phyloP scores from a whole-genome alignment of 306 rosid genomes.

The Prunus salicina region DNA sequence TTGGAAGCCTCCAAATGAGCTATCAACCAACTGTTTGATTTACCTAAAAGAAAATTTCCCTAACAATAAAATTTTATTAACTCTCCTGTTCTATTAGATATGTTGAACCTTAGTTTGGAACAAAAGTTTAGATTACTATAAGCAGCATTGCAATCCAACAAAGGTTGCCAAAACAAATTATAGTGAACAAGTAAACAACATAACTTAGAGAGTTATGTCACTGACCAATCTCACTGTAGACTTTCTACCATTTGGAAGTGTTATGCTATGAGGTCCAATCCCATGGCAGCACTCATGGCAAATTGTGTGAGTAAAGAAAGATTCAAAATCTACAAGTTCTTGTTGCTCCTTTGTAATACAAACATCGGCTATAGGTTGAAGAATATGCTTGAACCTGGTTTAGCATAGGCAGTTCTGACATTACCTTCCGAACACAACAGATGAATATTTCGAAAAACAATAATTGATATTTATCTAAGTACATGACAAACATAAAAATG shows the following conservation, averaged over 20 bases:
- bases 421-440: conserved; percentile 9
- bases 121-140: background rate
- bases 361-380: conserved; percentile 73
- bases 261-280: conserved; percentile 91
- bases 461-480: conserved; percentile 10
- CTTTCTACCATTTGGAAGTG: conserved; percentile 78
- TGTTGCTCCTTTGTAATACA: conserved; percentile 71
- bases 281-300: conserved; percentile 99
- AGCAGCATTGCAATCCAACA: background rate
- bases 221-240: conserved; percentile 96
- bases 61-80: background rate
- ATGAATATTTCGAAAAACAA: conserved; percentile 13
- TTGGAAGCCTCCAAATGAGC: too few relatives aligned
- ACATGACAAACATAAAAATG: conserved; percentile 16
- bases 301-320: conserved; percentile 90
- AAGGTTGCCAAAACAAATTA: conserved; percentile 3
- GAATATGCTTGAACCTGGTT: conserved; percentile 81
- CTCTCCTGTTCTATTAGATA: background rate
- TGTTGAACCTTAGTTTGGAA: background rate
- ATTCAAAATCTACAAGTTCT: conserved; percentile 79
- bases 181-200: conserved; percentile 7
- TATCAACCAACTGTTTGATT: too few relatives aligned
- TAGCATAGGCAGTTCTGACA: conserved; percentile 25
- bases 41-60: too few relatives aligned
- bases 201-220: conserved; percentile 16